phyloP scores from a whole-genome alignment of 164 flowering plant species.

The Amborella trichopoda region DNA sequence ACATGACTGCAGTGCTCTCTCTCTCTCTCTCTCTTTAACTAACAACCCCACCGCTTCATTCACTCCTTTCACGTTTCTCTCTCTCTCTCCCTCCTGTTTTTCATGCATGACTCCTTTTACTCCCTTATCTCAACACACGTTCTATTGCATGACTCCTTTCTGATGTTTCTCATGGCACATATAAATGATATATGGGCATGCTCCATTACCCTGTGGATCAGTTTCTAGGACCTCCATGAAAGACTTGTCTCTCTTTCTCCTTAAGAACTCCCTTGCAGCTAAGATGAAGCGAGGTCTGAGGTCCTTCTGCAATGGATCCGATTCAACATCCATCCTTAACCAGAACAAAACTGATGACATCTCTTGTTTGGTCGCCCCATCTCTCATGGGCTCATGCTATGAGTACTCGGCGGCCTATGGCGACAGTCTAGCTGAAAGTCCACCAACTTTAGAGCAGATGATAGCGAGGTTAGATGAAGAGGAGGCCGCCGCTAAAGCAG shows the following conservation, averaged over 20 bases:
- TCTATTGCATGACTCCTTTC: no score
- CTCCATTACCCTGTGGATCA: no score
- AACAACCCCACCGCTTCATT: no score
- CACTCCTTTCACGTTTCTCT: no score
- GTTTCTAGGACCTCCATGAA: no score
- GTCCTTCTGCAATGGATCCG: slow-evolving; percentile 49
- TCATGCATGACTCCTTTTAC: no score
- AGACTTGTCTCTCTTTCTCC: slow-evolving; percentile 52
- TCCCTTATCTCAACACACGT: no score
- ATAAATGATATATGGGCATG: no score
- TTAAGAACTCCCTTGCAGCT: slow-evolving; percentile 51
- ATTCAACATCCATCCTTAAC: slow-evolving; percentile 66
- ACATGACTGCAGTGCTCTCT: no score
- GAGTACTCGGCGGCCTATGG: background rate
- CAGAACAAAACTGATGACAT: slow-evolving; percentile 21
- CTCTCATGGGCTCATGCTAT: slow-evolving; percentile 8
- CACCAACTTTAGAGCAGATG: slow-evolving; percentile 78
- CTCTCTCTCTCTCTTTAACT: no score
- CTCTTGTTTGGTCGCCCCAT: slow-evolving; percentile 4
- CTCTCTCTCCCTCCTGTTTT: no score
- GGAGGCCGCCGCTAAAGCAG: slow-evolving; percentile 43
- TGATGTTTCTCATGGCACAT: no score
- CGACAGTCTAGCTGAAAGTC: slow-evolving; percentile 1
- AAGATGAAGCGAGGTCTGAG: slow-evolving; percentile 61
- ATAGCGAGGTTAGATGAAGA: slow-evolving; percentile 62